phyloP scores from a whole-genome alignment of 208 protist species.

The Trypanosomatidae sp. region DNA sequence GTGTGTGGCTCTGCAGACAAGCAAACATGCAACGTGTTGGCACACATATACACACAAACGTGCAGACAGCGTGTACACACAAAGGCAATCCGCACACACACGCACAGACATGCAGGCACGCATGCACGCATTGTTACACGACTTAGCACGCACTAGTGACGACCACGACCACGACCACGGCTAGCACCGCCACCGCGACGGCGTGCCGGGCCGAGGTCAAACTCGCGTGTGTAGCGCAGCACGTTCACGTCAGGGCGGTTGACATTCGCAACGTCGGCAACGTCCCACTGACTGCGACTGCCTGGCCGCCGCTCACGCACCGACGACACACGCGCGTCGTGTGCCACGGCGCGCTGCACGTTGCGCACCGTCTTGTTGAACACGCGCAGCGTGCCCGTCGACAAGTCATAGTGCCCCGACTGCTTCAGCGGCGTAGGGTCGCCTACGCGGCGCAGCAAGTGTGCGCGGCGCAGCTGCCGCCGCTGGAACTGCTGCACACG shows the following conservation, averaged over 20 bases:
- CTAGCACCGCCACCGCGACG: neutral
- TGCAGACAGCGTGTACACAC: no score
- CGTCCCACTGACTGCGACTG: slow-evolving; percentile 41
- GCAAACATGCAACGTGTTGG: neutral
- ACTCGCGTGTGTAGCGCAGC: slow-evolving; percentile 53
- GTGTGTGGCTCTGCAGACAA: neutral
- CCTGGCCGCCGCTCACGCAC: slow-evolving; percentile 44
- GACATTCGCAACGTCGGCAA: slow-evolving; percentile 32
- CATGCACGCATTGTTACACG: no score
- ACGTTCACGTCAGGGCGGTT: slow-evolving; percentile 44
- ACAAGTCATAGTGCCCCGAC: slow-evolving; percentile 54
- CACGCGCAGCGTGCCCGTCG: slow-evolving; percentile 46
- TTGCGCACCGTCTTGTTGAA: slow-evolving; percentile 78
- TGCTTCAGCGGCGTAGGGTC: slow-evolving; percentile 79
- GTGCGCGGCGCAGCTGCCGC: slow-evolving; percentile 56
- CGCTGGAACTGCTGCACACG: slow-evolving; percentile 50
- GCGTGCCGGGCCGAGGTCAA: slow-evolving; percentile 40
- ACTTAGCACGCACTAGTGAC: no score
- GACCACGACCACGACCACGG: no score
- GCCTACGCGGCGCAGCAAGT: slow-evolving; percentile 58
- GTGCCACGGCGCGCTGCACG: slow-evolving; percentile 56
- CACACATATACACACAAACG: no score
- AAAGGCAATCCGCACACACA: no score
- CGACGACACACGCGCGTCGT: slow-evolving; percentile 32
- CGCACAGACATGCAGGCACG: no score